Conservation (phyloP, 75 land plant genomes). For the Gnetum montanum region DNA sequence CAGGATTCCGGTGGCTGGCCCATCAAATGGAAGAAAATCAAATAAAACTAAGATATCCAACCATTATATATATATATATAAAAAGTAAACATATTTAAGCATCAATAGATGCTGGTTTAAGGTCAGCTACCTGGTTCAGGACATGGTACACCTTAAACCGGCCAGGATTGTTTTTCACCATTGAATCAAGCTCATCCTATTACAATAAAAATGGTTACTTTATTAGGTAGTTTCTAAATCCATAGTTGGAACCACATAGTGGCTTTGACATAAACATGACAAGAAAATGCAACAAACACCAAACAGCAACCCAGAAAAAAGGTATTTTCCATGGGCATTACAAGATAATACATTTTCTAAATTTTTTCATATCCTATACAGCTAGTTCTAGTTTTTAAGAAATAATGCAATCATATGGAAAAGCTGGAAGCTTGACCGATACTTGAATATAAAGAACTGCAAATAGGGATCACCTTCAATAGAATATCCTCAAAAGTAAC, state of each 20-base stretch:
- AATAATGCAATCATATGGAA: too few relatives aligned
- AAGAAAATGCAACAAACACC: neutral
- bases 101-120: constrained; percentile 4
- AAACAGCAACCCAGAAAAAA: neutral
- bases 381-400: too few relatives aligned
- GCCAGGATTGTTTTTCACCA: constrained; percentile 46
- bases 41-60: neutral
- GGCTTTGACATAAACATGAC: neutral
- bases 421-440: too few relatives aligned
- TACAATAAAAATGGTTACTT: constrained; percentile 6
- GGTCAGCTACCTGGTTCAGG: constrained; percentile 81
- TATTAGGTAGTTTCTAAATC: too few relatives aligned
- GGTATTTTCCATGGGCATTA: too few relatives aligned
- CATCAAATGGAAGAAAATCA: neutral
- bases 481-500: constrained; percentile 81
- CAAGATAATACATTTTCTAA: too few relatives aligned
- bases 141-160: constrained; percentile 76
- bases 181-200: constrained; percentile 76
- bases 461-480: constrained; percentile 46
- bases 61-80: too few relatives aligned
- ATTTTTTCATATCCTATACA: too few relatives aligned
- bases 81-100: neutral
- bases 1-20: constrained; percentile 82
- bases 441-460: too few relatives aligned
- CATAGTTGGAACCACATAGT: neutral